These are phyloP conservation scores for Pseudomassariella vexata DNA, from an alignment of 2,329 filamentous ascomycete genomes.

Conservation along the genomic window DNA sequence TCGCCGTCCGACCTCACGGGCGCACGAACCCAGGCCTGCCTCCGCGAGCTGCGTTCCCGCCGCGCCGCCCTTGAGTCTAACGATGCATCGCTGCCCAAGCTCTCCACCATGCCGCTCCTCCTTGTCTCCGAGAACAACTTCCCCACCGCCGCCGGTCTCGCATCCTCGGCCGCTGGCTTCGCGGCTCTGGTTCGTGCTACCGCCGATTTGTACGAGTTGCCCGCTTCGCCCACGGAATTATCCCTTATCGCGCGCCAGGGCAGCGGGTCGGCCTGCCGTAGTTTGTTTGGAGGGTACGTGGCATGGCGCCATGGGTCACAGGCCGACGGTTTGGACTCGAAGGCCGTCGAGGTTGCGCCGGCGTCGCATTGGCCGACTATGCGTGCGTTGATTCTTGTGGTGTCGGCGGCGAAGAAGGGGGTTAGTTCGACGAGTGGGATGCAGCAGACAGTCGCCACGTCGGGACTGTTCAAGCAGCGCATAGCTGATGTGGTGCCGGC, in stretches of 20 bases:
- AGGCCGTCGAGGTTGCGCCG: constrained; percentile 82
- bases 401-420: constrained; percentile 90
- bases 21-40: constrained; percentile 89
- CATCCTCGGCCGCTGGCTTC: constrained; percentile 64
- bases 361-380: constrained; percentile 93
- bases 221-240: constrained; percentile 74
- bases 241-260: constrained; percentile 88
- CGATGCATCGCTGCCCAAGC: constrained; percentile 71
- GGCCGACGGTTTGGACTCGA: constrained; percentile 77
- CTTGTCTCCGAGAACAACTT: constrained; percentile 99
- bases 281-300: constrained; percentile 90
- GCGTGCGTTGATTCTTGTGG: constrained; percentile 87
- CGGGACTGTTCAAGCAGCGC: constrained; percentile 75
- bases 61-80: constrained; percentile 68
- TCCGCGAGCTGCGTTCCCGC: constrained; percentile 75
- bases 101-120: constrained; percentile 70
- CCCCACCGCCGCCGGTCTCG: constrained; percentile 89
- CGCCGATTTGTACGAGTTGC: constrained; percentile 84
- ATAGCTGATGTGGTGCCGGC: constrained; percentile 71
- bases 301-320: constrained; percentile 80
- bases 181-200: constrained; percentile 75
- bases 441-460: constrained; percentile 93
- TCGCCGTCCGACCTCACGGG: constrained; percentile 77
- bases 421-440: constrained; percentile 90
- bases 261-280: constrained; percentile 89